Evolutionary conservation across 176 grass and related monocot genomes (phyloP).

Genomic region (Miscanthus lutarioriparius): DNA sequence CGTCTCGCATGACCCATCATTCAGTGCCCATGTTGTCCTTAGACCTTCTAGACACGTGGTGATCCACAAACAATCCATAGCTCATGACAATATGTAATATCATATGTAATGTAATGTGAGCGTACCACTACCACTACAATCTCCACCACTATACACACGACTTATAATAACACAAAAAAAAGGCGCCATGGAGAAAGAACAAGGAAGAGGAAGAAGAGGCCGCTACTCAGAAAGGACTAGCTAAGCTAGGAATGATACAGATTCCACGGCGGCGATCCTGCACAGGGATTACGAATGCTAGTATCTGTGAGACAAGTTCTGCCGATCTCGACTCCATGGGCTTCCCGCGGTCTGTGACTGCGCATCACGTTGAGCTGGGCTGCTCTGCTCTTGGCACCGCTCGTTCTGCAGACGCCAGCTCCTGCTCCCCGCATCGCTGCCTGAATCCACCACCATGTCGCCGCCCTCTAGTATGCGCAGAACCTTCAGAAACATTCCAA

Average conservation of each 20-base stretch:
- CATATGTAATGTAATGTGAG: not conserved
- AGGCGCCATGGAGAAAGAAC: not conserved
- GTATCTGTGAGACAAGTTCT: slow-evolving; percentile 42
- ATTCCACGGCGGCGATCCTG: not conserved
- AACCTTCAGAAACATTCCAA: slow-evolving; percentile 35
- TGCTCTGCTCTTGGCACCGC: slow-evolving; percentile 35
- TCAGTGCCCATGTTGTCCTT: no score
- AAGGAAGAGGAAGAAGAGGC: not conserved
- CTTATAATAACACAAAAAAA: not conserved
- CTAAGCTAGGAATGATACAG: slow-evolving; percentile 28
- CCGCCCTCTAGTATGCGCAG: slow-evolving; percentile 84
- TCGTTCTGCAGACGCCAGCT: slow-evolving; percentile 50
- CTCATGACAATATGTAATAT: no score
- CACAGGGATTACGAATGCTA: slow-evolving; percentile 5
- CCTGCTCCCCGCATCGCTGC: slow-evolving; percentile 65
- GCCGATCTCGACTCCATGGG: slow-evolving; percentile 48
- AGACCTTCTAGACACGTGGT: no score
- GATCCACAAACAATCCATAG: no score
- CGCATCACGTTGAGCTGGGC: slow-evolving; percentile 19
- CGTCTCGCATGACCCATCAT: no score
- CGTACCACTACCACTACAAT: not conserved
- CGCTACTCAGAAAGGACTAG: no score
- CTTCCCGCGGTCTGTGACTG: slow-evolving; percentile 33
- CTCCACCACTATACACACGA: not conserved
- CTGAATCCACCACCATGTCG: slow-evolving; percentile 66